Base-by-base conservation (phyloP, 257 asterid genomes). In the Petunia secreta region DNA sequence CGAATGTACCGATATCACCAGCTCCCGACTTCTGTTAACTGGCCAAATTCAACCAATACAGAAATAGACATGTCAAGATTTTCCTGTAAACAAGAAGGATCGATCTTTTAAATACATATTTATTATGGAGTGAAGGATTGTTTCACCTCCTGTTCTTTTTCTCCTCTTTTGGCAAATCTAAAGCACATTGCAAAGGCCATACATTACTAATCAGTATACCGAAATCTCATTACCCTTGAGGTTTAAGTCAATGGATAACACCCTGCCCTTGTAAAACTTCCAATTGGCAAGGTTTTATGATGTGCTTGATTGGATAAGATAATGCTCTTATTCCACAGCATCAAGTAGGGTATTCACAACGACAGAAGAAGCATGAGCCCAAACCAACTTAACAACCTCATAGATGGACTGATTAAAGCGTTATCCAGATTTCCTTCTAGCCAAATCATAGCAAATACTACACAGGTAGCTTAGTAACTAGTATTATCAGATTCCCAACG, bases 321-420 rank as follows among this genome's bases (percentile, higher is more conserved):
- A 11, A 39, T 14, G 52, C 5, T 40, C 74, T 65, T 39, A 40
- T 65, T 13, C 25, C 13, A 65, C 14, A 65, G 74, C 74, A 65
- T 65, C 36, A 65, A 40, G 37, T 66, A 39, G 75, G 53, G 52
- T 40, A 66, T 66, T 66, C 53, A 66, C 53, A 39, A 39, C 4
- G 0, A 65, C 74, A 1, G 11, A 65, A 65, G 74, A 65, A 65
- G 15, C 74, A 65, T 2, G 1, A 65, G 74, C 74, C 38, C 52
- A 65, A 64, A 39, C 74, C 74, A 65, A 65, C 16, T 65, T 25
- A 40, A 65, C 40, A 40, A 65, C 38, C 34, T 63, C 69, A 44
- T n/a, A 16, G 38, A 55, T 4, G 25, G n/a, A 68, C 57, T 8
- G 16, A 16, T 68, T 43, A 68, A 68, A 44, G 44, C 75, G n/a